Base-by-base conservation (phyloP, 306 rosid genomes). In the Medicago ruthenica region DNA sequence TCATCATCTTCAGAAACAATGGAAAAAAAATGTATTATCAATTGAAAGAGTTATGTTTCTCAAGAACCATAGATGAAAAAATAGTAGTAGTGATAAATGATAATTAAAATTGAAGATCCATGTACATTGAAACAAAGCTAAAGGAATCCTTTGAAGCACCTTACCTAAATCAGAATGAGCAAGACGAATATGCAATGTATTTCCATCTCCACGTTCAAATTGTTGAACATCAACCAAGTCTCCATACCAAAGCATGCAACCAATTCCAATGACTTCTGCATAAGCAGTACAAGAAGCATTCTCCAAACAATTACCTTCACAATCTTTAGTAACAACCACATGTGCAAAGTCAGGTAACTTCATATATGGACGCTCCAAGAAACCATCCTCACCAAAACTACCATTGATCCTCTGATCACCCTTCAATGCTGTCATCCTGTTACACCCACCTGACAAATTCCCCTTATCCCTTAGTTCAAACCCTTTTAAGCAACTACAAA, bases 271-370 rank as follows among this genome's bases (percentile, higher is more conserved):
- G 27, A 83, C 90, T 11, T 59, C 11, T 2, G 97, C 85, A 82
- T 83, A 91, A 0, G 97, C 97, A 71, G 79, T 74, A 41, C 98
- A 93, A 47, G 88, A 69, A 78, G 53, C 81, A 69, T 67, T 75
- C 22, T 11, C 71, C 62, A 74, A 61, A 74, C 98, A 93, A 15
- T 2, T 40, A 2, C 61, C 78, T 79, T 74, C 4, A 77, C 98
- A 93, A n/a, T 41, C 59, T 2, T 47, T 67, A 21, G 7, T 17
- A 22, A 9, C 5, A 31, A 66, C 50, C 50, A 73, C 40, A 72
- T 66, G 79, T 1, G 90, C 91, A 11, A 88, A 93, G 58, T 93
- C 98, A 0, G 98, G 98, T 85, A 91, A 57, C 86, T 88, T 93
- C 80, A 82, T 78, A 20, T 62, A 36, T 11, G 6, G 67, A 2